Evolutionary conservation across 352 stramenopile genomes (phyloP), one percentile per base, ranked within the genome.

Genomic region (Blastocystis sp.): DNA sequence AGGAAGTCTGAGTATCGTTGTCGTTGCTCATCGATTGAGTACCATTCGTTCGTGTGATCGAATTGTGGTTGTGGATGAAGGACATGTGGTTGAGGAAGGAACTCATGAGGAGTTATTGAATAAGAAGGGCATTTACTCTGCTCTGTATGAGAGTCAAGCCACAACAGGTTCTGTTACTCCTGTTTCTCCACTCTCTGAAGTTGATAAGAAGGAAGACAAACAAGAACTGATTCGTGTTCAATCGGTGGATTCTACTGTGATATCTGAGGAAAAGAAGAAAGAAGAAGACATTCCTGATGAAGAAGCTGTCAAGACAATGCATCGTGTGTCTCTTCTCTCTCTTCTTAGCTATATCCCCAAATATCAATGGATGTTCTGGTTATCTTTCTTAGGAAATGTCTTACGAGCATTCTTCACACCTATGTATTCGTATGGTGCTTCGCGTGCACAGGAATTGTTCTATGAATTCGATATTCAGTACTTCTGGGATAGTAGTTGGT

Each of bases 61-160:
- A 43, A 98, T 98, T 75, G 92, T 94, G 24, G 95, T 98, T 14
- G 90, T 98, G 80, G 90, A 94, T 19, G 89, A 93, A 21, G 95
- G 95, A 3, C 88, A 85, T 27, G 94, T 98, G 24, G 91, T 95
- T 2, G 95, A 98, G 88, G 88, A 93, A 16, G 95, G 95, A 5
- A 95, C 92, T 6, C 95, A 98, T 88, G 90, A 93, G 4, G 92
- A 97, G 71, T 90, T 98, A 19, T 89, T 97, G 73, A 78, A 52
- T 5, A 81, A 90, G 24, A 59, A 88, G 46, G 92, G 92, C 32
- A 88, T 90, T 49, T 96, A 96, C 88, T 88, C 89, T 6, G 89
- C 93, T 67, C 88, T 96, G 61, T 88, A 89, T 61, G 27, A 83
- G 46, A 88, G 35, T n/a, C 66, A 78, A n/a, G 37, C 1, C 4